Evolutionary conservation across 1,284 basidiomycete genomes (phyloP), one percentile per base, ranked within the genome.

Genomic region (Cutaneotrichosporon sp.): DNA sequence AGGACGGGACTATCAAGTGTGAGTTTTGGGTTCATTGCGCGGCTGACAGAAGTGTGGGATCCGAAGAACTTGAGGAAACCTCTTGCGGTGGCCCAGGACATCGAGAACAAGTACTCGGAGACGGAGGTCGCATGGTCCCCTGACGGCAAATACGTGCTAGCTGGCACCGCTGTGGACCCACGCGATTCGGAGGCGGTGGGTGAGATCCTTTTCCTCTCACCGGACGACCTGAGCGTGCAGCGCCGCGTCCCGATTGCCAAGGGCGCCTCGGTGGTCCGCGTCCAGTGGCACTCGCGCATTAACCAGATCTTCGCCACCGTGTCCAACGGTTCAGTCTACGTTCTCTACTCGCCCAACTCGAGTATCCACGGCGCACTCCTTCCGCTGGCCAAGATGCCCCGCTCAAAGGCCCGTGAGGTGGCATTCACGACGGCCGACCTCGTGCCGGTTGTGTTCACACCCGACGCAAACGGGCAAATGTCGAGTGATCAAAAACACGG

Each of bases 1-100:
- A 87, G 2, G 96, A 99, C 75, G 86, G 90, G 65, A 93, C 90
- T 0, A 86, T 97, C 46, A 99, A 97, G 76, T 73, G 92, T 94
- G 73, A 63, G 89, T 82, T 26, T 22, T 4, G 6, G 11, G 1
- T 10, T 4, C 8, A 4, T 20, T 24, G n/a, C 16, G 16, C 6
- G 44, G 25, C 52, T 52, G 49, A 55, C 31, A 14, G 1, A 65
- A 96, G 90, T 97, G 37, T 99, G 96, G 94, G 94, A 98, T 71
- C 75, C 90, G 22, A 83, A 90, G 52, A 79, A 83, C 5, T 87
- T 97, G 78, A 90, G 88, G 70, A 88, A 87, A 69, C 90, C 96
- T 0, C 68, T 97, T 19, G 83, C 81, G 3, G 80, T 69, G 11
- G 73, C 80, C n/a, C 72, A 78, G 12, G 82, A 79, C 35, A 74